Base-by-base conservation (phyloP, 192 early-diverging fungal genomes). In the Helicostylum pulchrum region DNA sequence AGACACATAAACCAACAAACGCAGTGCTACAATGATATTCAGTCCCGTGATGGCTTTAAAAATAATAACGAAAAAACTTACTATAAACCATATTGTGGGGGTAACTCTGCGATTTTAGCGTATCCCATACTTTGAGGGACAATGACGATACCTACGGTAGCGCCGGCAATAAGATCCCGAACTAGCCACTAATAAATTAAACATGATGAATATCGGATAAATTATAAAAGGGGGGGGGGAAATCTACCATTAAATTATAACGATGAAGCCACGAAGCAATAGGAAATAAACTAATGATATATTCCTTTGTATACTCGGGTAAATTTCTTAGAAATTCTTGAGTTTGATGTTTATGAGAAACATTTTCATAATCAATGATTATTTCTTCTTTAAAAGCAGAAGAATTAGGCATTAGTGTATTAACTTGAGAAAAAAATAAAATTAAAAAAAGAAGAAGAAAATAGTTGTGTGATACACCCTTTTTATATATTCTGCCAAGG, bases 51-150 rank as follows among this genome's bases (percentile, higher is more conserved):
- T 14, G 12, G 7, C 2, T 26, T 26, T 26, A 26, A 23, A 46
- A 47, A 32, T 50, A 61, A 43, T n/a, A 26, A 26, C 2, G 17
- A 21, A 44, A 19, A 3, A 23, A 52, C 68, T 64, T 64, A 87
- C 78, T 91, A 93, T 20, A 93, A 76, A 34, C 91, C 91, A 55
- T 89, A 88, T 76, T 93, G 71, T 19, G 83, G 74, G 7, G 86
- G 84, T 34, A 93, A 60, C n/a, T 66, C 61, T 2, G 89, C 91
- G 20, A 93, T 64, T 57, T 88, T 90, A 4, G 91, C 87, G 61
- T 92, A 89, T 1, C 86, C 85, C 84, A 87, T 81, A 58, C 77
- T 76, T 57, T 92, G 89, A 14, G 90, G 92, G 44, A 93, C 81
- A 47, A 90, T 85, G 10, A 93, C 81, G 4, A 90, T 72, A 17